Percentiles rank a stretch among this genome's conserved stretches.
phyloP scores from a whole-genome alignment of 257 asterid species.

The Solanum raphanifolium region DNA sequence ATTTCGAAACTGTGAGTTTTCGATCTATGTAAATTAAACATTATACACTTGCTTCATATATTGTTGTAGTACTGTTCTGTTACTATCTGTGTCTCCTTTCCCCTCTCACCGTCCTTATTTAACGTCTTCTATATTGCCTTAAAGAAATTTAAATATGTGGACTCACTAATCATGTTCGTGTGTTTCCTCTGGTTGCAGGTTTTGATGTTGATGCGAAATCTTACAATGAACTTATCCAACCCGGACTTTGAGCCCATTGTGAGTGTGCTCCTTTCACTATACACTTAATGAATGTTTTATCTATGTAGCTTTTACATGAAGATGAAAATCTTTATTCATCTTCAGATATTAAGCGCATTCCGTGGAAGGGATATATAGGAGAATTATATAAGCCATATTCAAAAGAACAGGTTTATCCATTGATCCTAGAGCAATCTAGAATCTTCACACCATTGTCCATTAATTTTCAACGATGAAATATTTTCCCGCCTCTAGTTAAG shows the following conservation, averaged over 20 bases:
- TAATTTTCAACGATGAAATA: background rate
- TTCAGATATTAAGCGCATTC: background rate
- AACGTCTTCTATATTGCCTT: no score
- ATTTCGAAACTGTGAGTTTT: conserved; percentile 78
- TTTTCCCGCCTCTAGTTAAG: background rate
- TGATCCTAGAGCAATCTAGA: no score
- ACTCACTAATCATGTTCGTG: background rate
- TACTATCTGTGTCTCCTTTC: background rate
- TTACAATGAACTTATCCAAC: conserved; percentile 68
- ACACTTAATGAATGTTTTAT: background rate
- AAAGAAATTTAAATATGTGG: background rate
- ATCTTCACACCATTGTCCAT: background rate
- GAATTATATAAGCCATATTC: background rate
- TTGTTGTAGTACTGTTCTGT: background rate
- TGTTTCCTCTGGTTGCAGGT: conserved; percentile 49
- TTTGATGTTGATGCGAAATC: conserved; percentile 78
- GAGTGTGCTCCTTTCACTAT: conserved; percentile 25
- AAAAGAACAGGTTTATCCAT: background rate
- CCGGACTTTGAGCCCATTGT: conserved; percentile 85
- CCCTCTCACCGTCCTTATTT: background rate
- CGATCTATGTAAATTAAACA: background rate
- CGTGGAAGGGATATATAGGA: background rate
- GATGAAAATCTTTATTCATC: background rate
- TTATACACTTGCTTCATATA: background rate
- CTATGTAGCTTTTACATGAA: background rate